Conservation (phyloP, 768 basidiomycete genomes). For the Rickenella mellea region DNA sequence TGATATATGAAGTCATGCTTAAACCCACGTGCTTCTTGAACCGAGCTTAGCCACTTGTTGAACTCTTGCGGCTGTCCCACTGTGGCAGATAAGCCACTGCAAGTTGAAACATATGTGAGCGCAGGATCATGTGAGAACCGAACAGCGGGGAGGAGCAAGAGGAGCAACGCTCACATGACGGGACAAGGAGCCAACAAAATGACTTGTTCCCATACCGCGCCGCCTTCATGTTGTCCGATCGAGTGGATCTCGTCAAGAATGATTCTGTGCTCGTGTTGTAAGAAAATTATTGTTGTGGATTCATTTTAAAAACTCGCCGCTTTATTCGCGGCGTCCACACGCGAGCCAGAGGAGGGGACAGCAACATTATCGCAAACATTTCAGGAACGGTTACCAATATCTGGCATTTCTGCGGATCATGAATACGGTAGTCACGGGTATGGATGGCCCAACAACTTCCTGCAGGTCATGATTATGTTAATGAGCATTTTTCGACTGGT, state of each 20-base stretch:
- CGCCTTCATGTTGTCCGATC: constrained; percentile 62
- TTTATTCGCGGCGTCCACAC: constrained; percentile 56
- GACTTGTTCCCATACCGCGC: constrained; percentile 70
- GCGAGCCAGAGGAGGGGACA: constrained; percentile 54
- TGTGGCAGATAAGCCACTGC: constrained; percentile 62
- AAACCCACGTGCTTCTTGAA: constrained; percentile 51
- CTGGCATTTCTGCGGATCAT: constrained; percentile 59
- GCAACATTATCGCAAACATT: constrained; percentile 56
- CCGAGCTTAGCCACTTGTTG: constrained; percentile 53
- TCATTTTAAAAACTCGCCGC: constrained; percentile 26
- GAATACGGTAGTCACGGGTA: constrained; percentile 52
- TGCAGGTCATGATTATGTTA: constrained; percentile 18
- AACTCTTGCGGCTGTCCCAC: constrained; percentile 57
- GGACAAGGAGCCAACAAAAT: constrained; percentile 62
- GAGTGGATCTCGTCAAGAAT: constrained; percentile 56
- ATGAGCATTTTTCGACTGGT: not conserved
- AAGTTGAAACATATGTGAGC: not conserved
- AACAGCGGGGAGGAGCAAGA: not conserved
- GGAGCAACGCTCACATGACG: constrained; percentile 43
- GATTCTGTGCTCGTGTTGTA: constrained; percentile 30
- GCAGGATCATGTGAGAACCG: too few species aligned
- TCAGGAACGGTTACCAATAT: constrained; percentile 71
- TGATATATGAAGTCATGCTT: constrained; percentile 52
- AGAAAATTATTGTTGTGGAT: constrained; percentile 1
- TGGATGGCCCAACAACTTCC: constrained; percentile 58